Percentiles rank a stretch among this genome's conserved stretches.
phyloP scores from a whole-genome alignment of 805 yeast species.

The Martiniozyma abietophila region DNA sequence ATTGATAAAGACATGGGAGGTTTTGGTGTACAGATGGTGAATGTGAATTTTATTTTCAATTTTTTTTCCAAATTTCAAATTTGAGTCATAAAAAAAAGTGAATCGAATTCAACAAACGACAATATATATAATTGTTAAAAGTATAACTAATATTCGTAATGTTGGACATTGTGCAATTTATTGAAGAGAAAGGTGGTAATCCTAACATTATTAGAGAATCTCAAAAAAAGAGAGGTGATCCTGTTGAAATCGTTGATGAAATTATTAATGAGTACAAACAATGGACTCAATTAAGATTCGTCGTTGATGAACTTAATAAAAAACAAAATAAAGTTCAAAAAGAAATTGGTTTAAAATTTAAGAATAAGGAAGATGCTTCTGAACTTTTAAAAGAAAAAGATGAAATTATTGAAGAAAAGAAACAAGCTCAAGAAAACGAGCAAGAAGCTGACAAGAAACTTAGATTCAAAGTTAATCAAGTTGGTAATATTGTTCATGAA shows the following conservation, averaged over 20 bases:
- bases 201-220: constrained; percentile 83
- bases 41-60: too few species aligned
- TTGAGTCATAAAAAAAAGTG: too few species aligned
- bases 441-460: constrained; percentile 70
- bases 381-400: constrained; percentile 81
- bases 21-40: too few species aligned
- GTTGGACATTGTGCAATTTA: constrained; percentile 89
- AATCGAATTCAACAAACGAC: too few species aligned
- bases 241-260: constrained; percentile 94
- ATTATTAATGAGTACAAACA: constrained; percentile 83
- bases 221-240: constrained; percentile 88
- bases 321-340: constrained; percentile 82
- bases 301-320: constrained; percentile 85
- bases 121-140: too few species aligned
- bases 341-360: constrained; percentile 85
- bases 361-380: constrained; percentile 89
- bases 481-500: constrained; percentile 93
- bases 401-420: constrained; percentile 59
- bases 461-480: constrained; percentile 72
- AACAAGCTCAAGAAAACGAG: constrained; percentile 55
- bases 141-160: too few species aligned
- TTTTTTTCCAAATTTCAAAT: too few species aligned
- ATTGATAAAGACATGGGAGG: too few species aligned
- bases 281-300: constrained; percentile 87
- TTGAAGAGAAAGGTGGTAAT: constrained; percentile 95